These are phyloP conservation scores for Botrytis byssoidea DNA, from an alignment of 2,329 filamentous ascomycete genomes.

Conservation along the genomic window DNA sequence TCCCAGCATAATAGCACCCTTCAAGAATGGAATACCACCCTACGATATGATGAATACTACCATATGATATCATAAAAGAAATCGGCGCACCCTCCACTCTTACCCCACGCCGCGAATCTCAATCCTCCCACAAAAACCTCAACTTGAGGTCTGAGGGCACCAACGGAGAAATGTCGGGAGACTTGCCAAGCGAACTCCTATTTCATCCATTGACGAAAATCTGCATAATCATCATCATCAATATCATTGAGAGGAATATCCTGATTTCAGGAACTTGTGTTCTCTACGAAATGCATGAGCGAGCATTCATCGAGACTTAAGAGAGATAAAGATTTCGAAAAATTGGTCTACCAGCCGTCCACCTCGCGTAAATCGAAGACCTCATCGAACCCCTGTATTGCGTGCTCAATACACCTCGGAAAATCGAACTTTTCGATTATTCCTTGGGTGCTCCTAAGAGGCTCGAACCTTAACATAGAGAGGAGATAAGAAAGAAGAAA, in stretches of 20 bases:
- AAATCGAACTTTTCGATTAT: neutral
- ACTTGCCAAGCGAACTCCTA: conserved; percentile 12
- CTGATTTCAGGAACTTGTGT: neutral
- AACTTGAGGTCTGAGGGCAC: neutral
- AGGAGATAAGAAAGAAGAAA: neutral
- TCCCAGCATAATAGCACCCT: neutral
- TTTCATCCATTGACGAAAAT: neutral
- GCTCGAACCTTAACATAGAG: neutral
- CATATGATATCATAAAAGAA: neutral
- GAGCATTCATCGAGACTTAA: neutral
- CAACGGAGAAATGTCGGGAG: neutral
- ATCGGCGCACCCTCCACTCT: neutral
- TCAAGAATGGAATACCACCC: neutral
- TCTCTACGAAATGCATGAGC: neutral
- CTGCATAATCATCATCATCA: neutral
- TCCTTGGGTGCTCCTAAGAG: neutral
- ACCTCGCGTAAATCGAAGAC: conserved; percentile 20
- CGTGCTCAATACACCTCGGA: conserved; percentile 14
- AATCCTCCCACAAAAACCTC: neutral
- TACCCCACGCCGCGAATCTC: neutral
- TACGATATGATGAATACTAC: neutral
- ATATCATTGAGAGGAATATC: neutral
- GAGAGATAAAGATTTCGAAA: neutral
- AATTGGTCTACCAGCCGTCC: neutral
- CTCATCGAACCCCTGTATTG: conserved; percentile 20